These are phyloP conservation scores for Leccinum obscurum DNA, from an alignment of 768 basidiomycete genomes.

Conservation along the genomic window DNA sequence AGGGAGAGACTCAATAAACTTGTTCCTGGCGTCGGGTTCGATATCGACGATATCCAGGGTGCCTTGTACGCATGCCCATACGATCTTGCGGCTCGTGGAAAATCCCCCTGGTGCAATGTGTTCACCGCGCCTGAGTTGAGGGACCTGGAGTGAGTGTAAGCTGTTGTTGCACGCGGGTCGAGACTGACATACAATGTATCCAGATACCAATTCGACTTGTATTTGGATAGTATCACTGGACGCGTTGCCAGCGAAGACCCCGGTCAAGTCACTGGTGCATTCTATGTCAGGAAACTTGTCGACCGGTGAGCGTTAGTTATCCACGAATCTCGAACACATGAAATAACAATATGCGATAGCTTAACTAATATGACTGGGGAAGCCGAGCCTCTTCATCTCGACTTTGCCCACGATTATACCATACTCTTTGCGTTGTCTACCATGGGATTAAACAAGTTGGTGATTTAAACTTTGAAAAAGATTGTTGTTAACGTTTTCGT, in stretches of 20 bases:
- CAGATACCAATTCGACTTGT: constrained; percentile 40
- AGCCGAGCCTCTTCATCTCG: constrained; percentile 36
- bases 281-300: constrained; percentile 41
- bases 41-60: constrained; percentile 34
- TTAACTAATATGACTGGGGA: constrained; percentile 34
- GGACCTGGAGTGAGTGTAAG: constrained; percentile 36
- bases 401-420: constrained; percentile 42
- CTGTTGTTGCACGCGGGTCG: neutral
- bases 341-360: constrained; percentile 15
- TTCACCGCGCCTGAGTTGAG: constrained; percentile 36
- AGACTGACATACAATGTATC: neutral
- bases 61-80: constrained; percentile 44
- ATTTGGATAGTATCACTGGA: constrained; percentile 36
- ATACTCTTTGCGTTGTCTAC: constrained; percentile 41
- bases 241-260: constrained; percentile 27
- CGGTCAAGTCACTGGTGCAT: constrained; percentile 37
- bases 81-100: constrained; percentile 36
- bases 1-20: constrained; percentile 35
- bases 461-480: neutral
- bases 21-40: constrained; percentile 35
- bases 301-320: constrained; percentile 29
- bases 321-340: neutral
- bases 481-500: neutral
- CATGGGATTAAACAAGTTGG: constrained; percentile 38
- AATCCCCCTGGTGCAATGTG: constrained; percentile 43